Conservation (phyloP, 306 rosid species). For the Medicago truncatula region MtrunA17r5.0-ANR NC_053049.1:34667501-34668000, state of each 20-base stretch:
- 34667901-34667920: constrained; percentile 67
- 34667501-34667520: constrained; percentile 56
- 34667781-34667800: constrained; percentile 38
- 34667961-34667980: constrained; percentile 24
- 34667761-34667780: constrained; percentile 39
- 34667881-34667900: constrained; percentile 51
- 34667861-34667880: constrained; percentile 54
- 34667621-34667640: neutral
- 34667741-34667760: constrained; percentile 71
- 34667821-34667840: constrained; percentile 53
- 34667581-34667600: constrained; percentile 20
- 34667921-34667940: constrained; percentile 63
- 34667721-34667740: constrained; percentile 52
- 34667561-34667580: constrained; percentile 58
- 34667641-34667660: neutral
- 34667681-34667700: neutral
- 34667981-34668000: constrained; percentile 16
- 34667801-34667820: constrained; percentile 71
- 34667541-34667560: constrained; percentile 58
- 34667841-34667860: constrained; percentile 43
- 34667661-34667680: neutral
- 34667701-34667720: constrained; percentile 11
- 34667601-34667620: constrained; percentile 22
- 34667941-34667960: constrained; percentile 41
- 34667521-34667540: constrained; percentile 81